Evolutionary conservation across 2,329 filamentous ascomycete genomes (phyloP), one percentile per base, ranked within the genome.

Genomic region (Ophiostoma sp.): DNA sequence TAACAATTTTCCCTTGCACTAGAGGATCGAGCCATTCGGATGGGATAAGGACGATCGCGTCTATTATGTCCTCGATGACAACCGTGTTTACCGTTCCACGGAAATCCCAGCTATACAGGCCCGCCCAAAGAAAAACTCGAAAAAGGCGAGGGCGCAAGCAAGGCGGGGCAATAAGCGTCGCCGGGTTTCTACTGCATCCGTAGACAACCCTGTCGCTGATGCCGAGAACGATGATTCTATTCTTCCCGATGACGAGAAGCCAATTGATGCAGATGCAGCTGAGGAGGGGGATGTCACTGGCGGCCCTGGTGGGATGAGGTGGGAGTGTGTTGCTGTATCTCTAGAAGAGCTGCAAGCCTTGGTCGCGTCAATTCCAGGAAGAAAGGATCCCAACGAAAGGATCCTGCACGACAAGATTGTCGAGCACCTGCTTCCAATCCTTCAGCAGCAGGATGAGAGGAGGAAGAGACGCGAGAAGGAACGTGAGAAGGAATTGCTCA

Each of bases 31-130:
- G 76, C 90, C 91, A 0, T 89, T 90, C 73, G 95, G 95, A 11
- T 98, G 93, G 88, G 95, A 99, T 78, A 85, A 88, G 31, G 85
- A 97, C 66, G 94, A 96, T 73, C 89, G 93, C 52, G 89, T 89
- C 48, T 96, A 98, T 77, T 96, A 90, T 76, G 89, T 98, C 3
- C 85, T 99, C 3, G 94, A 98, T 75, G 95, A 99, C 78, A 96
- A 97, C 76, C 87, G 95, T 73, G 83, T 99, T 60, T 99, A 99
- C 78, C 91, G 94, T 70, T 85, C 90, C 72, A 93, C 91, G n/a
- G 92, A 96, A 72, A 85, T 90, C 35, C 87, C 88, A 0, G 83
- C 86, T 1, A 85, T 87, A 7, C 79, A 86, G 17, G 79, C 84
- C 35, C 90, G 90, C 76, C 82, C 86, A 1, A 83, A 84, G 79